Evolutionary conservation across 2,329 filamentous ascomycete genomes (phyloP), one percentile per base, ranked within the genome.

Genomic region (Neofusicoccum sp.): DNA sequence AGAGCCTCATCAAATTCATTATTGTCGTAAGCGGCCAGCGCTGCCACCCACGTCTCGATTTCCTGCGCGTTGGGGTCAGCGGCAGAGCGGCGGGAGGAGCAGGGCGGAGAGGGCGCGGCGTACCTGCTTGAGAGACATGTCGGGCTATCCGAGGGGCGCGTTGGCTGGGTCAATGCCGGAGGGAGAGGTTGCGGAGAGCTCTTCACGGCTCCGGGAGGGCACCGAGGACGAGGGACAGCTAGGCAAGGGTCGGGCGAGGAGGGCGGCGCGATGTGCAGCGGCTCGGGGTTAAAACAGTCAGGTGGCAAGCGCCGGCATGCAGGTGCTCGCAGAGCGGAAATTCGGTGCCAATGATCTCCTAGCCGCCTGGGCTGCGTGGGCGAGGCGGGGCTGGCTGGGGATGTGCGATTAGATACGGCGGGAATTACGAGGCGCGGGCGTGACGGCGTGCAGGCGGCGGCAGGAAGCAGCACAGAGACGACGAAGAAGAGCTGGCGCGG

Each of bases 1-100:
- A 98, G 79, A 30, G 95, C 87, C 66, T 93, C 89, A 71, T 98
- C 93, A 77, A 96, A 98, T 72, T 99, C 91, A 78, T 96, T 96
- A 79, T 93, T 95, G 79, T 99, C 95, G 80, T 99, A 99, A 73
- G 89, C 88, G 69, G 82, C 87, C 60, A 99, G 86, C 76, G 95
- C 95, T 74, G 88, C 82, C 67, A 98, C 95, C 95, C 95, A 99
- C 53, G 91, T 96, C 80, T 98, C 93, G 77, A 99, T 99, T 89
- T 99, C 95, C 93, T 96, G 63, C 61, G 45, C 11, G 61, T 61
- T 61, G 38, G 60, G 43, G 62, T 75, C 62, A 75, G 71, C 63
- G 63, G 65, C 66, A 66, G 66, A 31, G 63, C 26, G 44, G 47
- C 47, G 40, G 28, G 26, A 33, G 11, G 8, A 20, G 33, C n/a